Percentiles rank a stretch among this genome's conserved stretches.
Evolutionary conservation across 306 rosid species (phyloP).

Genomic region (Pachyrhizus erosus): DNA sequence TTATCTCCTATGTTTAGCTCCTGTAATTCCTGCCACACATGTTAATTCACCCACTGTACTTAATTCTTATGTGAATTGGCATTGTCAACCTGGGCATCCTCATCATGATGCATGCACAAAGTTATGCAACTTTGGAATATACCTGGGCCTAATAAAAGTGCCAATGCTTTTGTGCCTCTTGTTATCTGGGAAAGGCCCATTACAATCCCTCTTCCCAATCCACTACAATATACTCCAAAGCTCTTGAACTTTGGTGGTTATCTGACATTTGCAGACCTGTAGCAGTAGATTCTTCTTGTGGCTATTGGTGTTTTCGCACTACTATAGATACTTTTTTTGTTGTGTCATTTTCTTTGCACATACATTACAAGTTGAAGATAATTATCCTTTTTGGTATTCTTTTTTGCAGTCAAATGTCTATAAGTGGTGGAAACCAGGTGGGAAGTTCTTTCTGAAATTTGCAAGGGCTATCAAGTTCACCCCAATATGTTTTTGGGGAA

Average conservation of each 20-base stretch:
- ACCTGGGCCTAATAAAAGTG: background rate
- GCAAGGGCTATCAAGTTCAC: constrained; percentile 82
- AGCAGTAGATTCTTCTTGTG: background rate
- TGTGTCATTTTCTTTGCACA: constrained; percentile 4
- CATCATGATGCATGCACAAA: background rate
- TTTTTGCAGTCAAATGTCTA: constrained; percentile 70
- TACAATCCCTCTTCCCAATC: background rate
- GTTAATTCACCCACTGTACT: background rate
- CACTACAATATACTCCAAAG: background rate
- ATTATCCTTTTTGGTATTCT: constrained; percentile 35
- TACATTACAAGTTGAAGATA: constrained; percentile 31
- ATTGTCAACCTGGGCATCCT: background rate
- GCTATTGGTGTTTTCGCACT: background rate
- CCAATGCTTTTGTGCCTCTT: background rate
- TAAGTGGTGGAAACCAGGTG: constrained; percentile 93
- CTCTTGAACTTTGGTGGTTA: background rate
- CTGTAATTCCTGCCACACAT: background rate
- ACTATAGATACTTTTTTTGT: background rate
- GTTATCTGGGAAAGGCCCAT: background rate
- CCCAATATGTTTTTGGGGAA: constrained; percentile 87
- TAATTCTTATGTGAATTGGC: background rate
- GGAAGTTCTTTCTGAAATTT: constrained; percentile 65
- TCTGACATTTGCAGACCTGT: background rate
- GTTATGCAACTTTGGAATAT: background rate
- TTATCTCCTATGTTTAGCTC: background rate